Base-by-base conservation (phyloP, 2,329 filamentous ascomycete species). In the Sporothrix pallida region DNA sequence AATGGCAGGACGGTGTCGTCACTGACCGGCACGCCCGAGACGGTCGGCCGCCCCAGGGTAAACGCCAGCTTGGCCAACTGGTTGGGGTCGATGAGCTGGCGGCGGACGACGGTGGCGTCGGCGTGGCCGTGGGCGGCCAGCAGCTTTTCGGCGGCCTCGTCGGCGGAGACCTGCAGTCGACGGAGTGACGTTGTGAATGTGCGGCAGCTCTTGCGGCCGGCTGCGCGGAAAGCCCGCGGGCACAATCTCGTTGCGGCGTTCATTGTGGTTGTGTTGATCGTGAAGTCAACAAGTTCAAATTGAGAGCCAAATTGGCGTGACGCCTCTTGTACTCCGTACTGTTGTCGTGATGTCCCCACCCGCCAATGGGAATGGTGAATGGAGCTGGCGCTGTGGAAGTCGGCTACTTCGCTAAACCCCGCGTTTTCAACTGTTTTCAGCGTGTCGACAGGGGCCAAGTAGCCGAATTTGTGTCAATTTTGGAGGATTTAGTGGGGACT, bases 31-130 rank as follows among this genome's bases (percentile, higher is more conserved):
- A 81, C 82, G 1, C 82, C 80, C 76, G 82, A 82, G 6, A 89
- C 79, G 5, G 79, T 76, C 0, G 82, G 81, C 1, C 88, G 86
- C 26, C 84, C 83, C 4, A 92, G 85, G 0, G 89, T 90, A 7
- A 90, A 81, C 1, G 85, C 84, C 10, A 92, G 84, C 62, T 89
- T 88, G 74, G 90, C 89, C 0, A 92, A 81, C 78, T 92, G 90
- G 76, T 91, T 91, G 13, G 83, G 84, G 78, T 92, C 90, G 7
- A 92, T 81, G 3, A 84, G 73, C 77, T 92, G 89, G 5, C 62
- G 62, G 12, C 73, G 69, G 17, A 60, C 58, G 9, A 62, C 12
- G 8, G 62, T 70, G 8, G 48, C 17, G 26, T 15, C 9, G n/a
- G 56, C 23, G 20, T 23, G 12, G 17, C 67, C 50, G 26, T 69